Conservation (phyloP, 257 asterid species). For the Nicotiana otophora region DNA sequence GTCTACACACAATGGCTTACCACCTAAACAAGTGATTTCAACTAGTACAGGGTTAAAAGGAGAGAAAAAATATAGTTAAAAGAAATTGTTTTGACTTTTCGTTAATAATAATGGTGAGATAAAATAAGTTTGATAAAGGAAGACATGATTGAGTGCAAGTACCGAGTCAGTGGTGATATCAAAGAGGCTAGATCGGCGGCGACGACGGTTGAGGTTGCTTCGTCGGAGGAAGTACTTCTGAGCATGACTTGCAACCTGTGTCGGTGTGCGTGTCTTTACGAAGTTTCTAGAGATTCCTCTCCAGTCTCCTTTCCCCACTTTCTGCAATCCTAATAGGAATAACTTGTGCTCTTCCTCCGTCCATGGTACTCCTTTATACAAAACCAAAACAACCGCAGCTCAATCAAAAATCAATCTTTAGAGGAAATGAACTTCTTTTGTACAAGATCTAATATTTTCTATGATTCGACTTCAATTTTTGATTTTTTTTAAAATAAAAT, state of each 20-base stretch:
- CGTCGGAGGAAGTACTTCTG: constrained; percentile 82
- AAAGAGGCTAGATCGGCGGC: constrained; percentile 89
- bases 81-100: background rate
- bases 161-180: constrained; percentile 87
- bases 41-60: background rate
- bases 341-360: constrained; percentile 84
- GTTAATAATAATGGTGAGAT: background rate
- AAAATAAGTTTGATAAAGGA: background rate
- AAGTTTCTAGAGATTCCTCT: constrained; percentile 83
- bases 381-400: background rate
- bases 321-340: constrained; percentile 76
- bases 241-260: constrained; percentile 96
- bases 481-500: too few relatives aligned
- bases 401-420: background rate
- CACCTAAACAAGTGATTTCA: background rate
- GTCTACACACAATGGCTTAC: background rate
- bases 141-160: background rate
- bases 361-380: constrained; percentile 72
- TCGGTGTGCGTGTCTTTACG: constrained; percentile 86
- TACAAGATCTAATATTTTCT: background rate
- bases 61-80: background rate
- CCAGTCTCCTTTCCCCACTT: constrained; percentile 88
- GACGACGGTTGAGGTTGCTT: constrained; percentile 67
- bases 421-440: background rate
- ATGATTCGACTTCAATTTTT: background rate